A percentile compares a stretch with the other conserved stretches of the same genome.
phyloP scores from a whole-genome alignment of 805 yeast species.

The Candida argentea region DNA sequence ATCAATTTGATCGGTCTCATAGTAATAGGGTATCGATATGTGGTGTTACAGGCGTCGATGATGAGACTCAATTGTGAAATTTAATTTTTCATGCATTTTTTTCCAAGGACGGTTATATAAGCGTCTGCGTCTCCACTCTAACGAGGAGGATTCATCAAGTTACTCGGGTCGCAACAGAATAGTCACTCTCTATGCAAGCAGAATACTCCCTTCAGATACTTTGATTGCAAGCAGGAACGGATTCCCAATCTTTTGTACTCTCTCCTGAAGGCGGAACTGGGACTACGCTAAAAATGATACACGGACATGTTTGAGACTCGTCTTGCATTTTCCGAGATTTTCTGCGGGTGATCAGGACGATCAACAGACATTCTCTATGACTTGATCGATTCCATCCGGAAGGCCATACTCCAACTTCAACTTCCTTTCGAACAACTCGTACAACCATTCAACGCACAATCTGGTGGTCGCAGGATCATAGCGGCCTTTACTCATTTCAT shows the following conservation, averaged over 20 bases:
- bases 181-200: too few species aligned
- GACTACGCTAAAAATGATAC: too few species aligned
- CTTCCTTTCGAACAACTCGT: constrained; percentile 61
- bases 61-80: constrained; percentile 7
- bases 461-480: constrained; percentile 70
- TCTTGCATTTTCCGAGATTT: too few species aligned
- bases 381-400: constrained; percentile 38
- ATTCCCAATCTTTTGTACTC: too few species aligned
- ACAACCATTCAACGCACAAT: constrained; percentile 55
- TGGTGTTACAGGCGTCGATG: not conserved
- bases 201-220: too few species aligned
- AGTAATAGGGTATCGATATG: constrained; percentile 1
- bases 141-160: too few species aligned
- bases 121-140: too few species aligned
- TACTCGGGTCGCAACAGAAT: too few species aligned
- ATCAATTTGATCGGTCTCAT: constrained; percentile 53
- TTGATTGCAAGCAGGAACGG: too few species aligned
- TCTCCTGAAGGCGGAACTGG: too few species aligned
- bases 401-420: constrained; percentile 61
- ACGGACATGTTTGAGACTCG: too few species aligned
- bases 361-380: constrained; percentile 57
- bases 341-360: too few species aligned
- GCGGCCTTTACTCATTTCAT: constrained; percentile 70
- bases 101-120: constrained; percentile 4
- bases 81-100: constrained; percentile 8